A percentile compares a stretch with the other conserved stretches of the same genome.
phyloP scores from a whole-genome alignment of 2,329 filamentous ascomycete species.

The Passalora sequoiae region DNA sequence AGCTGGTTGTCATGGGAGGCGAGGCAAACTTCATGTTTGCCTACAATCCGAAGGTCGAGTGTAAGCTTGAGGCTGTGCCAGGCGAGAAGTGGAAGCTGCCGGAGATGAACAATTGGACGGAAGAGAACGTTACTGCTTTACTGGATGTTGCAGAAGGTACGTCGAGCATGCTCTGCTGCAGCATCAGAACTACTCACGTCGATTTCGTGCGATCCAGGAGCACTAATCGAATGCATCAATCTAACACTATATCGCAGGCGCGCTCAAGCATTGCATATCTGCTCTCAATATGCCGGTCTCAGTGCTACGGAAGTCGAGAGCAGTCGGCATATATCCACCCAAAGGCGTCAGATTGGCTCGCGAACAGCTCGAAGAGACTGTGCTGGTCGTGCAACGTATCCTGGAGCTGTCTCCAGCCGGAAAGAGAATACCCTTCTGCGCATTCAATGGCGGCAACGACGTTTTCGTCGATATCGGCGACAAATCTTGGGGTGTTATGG shows the following conservation, averaged over 20 bases:
- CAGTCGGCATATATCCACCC: constrained; percentile 47
- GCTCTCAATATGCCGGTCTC: constrained; percentile 74
- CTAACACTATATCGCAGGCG: constrained; percentile 40
- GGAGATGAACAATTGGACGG: constrained; percentile 72
- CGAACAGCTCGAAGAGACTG: constrained; percentile 91
- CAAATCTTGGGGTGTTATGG: constrained; percentile 91
- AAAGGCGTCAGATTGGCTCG: constrained; percentile 53
- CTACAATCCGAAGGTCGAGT: constrained; percentile 60
- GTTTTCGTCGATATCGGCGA: constrained; percentile 98
- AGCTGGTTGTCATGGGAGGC: constrained; percentile 86
- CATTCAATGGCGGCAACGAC: constrained; percentile 96
- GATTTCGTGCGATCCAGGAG: too few relatives aligned
- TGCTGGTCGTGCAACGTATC: constrained; percentile 87
- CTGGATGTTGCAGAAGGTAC: constrained; percentile 73
- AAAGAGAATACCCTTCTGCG: constrained; percentile 76
- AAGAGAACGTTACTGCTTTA: constrained; percentile 70
- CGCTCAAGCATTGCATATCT: constrained; percentile 73
- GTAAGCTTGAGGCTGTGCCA: constrained; percentile 63
- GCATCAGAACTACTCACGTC: too few relatives aligned
- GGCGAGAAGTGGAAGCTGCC: constrained; percentile 66
- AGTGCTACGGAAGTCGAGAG: constrained; percentile 79
- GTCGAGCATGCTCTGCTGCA: too few relatives aligned
- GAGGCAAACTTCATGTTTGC: constrained; percentile 94
- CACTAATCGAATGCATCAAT: too few relatives aligned
- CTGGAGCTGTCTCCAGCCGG: constrained; percentile 74